Conservation (phyloP, 176 grass and related monocot species). For the Carex kokanica region DNA sequence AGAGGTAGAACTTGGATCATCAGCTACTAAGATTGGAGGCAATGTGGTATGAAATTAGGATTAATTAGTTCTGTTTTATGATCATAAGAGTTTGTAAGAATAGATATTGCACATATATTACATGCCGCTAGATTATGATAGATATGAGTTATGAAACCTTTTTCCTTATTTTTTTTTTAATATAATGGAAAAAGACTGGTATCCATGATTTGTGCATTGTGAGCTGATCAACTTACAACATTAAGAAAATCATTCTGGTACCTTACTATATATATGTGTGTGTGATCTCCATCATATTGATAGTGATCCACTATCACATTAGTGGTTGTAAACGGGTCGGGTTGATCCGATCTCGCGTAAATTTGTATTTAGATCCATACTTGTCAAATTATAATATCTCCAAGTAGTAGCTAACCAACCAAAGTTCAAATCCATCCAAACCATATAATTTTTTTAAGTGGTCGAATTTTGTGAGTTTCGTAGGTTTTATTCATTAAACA, state of each 20-base stretch:
- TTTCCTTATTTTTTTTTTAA: not conserved
- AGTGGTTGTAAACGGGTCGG: no score
- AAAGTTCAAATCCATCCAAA: no score
- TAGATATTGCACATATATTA: not conserved
- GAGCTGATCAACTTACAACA: not conserved
- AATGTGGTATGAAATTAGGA: constrained; percentile 35
- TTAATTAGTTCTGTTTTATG: not conserved
- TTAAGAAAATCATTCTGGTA: not conserved
- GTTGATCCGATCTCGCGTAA: no score
- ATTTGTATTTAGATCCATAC: no score
- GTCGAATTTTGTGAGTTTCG: no score
- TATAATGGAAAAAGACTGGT: not conserved
- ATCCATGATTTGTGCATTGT: not conserved
- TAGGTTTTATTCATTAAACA: no score
- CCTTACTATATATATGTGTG: not conserved
- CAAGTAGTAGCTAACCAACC: no score
- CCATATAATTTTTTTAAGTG: no score
- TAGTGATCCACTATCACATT: not conserved
- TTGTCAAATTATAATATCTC: no score
- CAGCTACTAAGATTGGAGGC: constrained; percentile 24
- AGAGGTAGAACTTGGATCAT: constrained; percentile 33
- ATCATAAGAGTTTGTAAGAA: not conserved
- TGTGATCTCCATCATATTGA: not conserved
- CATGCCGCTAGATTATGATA: not conserved
- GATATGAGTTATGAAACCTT: not conserved